Percentiles rank a stretch among this genome's conserved stretches.
Evolutionary conservation across 2,329 filamentous ascomycete species (phyloP).

Genomic region (Davidsoniella virescens): DNA sequence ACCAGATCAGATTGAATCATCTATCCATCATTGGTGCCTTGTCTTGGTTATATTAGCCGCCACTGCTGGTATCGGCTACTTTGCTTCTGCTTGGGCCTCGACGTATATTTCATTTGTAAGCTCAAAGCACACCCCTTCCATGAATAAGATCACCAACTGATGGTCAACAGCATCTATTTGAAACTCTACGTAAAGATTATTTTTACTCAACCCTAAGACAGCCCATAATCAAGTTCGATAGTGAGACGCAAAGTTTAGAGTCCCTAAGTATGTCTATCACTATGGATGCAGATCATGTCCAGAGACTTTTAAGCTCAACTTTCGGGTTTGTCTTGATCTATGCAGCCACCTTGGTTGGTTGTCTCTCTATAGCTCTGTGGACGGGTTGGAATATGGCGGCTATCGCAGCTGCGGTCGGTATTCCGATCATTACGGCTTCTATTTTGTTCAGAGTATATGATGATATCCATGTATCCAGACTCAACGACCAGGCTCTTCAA

Average conservation of each 20-base stretch:
- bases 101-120: constrained; percentile 14
- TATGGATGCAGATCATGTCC: constrained; percentile 20
- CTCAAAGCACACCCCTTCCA: not conserved
- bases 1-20: not conserved
- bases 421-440: constrained; percentile 21
- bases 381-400: constrained; percentile 25
- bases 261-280: constrained; percentile 17
- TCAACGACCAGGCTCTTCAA: constrained; percentile 9
- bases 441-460: constrained; percentile 33
- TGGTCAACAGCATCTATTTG: constrained; percentile 12
- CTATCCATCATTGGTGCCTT: constrained; percentile 18
- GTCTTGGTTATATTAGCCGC: constrained; percentile 18
- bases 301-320: constrained; percentile 21
- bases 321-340: constrained; percentile 18
- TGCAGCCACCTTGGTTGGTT: constrained; percentile 19
- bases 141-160: not conserved
- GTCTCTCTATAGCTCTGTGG: constrained; percentile 18
- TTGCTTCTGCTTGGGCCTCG: constrained; percentile 17
- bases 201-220: constrained; percentile 19
- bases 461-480: constrained; percentile 6
- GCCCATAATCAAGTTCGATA: constrained; percentile 19
- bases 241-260: constrained; percentile 18
- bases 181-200: constrained; percentile 18
- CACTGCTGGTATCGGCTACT: constrained; percentile 18
- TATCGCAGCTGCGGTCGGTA: constrained; percentile 22